Evolutionary conservation across 2,329 filamentous ascomycete species (phyloP), one percentile per base, ranked within the genome.

Genomic region (Pyricularia pennisetigena): DNA sequence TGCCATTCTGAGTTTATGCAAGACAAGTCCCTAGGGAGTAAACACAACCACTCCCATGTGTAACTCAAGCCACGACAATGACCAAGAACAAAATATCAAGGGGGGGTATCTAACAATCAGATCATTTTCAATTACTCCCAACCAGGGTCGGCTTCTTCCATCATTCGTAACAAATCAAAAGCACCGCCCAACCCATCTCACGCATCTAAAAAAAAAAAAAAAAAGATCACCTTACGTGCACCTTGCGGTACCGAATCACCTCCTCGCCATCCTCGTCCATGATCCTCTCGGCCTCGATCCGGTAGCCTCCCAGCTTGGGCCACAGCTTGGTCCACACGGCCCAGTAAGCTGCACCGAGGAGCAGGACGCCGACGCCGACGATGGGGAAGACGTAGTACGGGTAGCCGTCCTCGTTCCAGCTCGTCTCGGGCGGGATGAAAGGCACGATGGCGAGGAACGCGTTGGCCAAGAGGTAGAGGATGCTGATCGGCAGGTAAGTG

Each of bases 351-450:
- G 69, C 81, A 1, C 85, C 85, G 0, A 86, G 74, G 0, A 84
- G 66, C 29, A 87, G 72, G 7, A 87, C 82, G 0, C 79, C 79
- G 0, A 85, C 80, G 0, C 83, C 84, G 0, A 87, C 83, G 0
- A 86, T 79, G 0, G 85, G 84, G 71, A 86, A 86, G 0, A 85
- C 76, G 69, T 83, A 87, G 76, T 86, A 86, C 1, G 83, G 83
- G 59, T 86, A 86, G 0, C 82, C 81, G 14, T 82, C 79, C 0
- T 79, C 79, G 66, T 81, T 79, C 77, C 79, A 81, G 71, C 77
- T 79, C 1, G 78, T 80, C 41, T 79, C 78, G 0, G 84, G 85
- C 1, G 85, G 84, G 63, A 87, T 81, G 68, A 87, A 86, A 0
- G 85, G 85, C 0, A 85, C 83, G 0, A 85, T 54, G 2, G 81